Evolutionary conservation across 257 asterid genomes (phyloP), one percentile per base, ranked within the genome.

Genomic region (Solanum lycopersicoides): DNA sequence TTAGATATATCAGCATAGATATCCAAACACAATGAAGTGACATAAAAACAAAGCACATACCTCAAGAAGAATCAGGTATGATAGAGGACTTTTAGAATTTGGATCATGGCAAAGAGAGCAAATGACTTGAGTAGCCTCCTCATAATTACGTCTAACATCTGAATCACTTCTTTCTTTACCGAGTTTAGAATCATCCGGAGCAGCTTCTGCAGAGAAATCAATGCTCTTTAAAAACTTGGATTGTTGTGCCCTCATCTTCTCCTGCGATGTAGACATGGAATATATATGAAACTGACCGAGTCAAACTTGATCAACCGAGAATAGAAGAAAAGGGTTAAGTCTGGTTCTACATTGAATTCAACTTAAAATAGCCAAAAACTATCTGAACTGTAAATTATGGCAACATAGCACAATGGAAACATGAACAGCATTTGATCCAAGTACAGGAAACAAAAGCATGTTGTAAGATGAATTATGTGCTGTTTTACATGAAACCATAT

Each of bases 71-170:
- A 94, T 93, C 89, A 97, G 93, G 92, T 92, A 97, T 39, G 98
- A 96, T 87, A 97, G 90, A n/a, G 98, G 98, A 90, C 89, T 90
- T 88, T 53, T 93, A 56, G 99, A 95, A 83, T 90, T 91, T 42
- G 92, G 92, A 89, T 95, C 97, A 90, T 92, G 99, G 91, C 99
- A 97, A 71, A 96, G 98, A 89, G 99, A 96, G 91, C 99, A 97
- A 88, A 90, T 79, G 86, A 92, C 97, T 92, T 91, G 94, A 83
- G 91, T 89, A 21, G 95, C 90, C 86, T 92, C 97, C 77, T 90
- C 90, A 71, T 92, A 45, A 68, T 91, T 90, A 84, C 85, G 79
- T 63, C 87, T 86, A 60, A 86, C 89, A 88, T 92, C 94, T 88
- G 91, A 84, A 89, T 90, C 92, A 87, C 89, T 84, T 83, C 41